These are phyloP conservation scores for Pholiota molesta DNA, from an alignment of 768 basidiomycete species.

Conservation along the genomic window DNA sequence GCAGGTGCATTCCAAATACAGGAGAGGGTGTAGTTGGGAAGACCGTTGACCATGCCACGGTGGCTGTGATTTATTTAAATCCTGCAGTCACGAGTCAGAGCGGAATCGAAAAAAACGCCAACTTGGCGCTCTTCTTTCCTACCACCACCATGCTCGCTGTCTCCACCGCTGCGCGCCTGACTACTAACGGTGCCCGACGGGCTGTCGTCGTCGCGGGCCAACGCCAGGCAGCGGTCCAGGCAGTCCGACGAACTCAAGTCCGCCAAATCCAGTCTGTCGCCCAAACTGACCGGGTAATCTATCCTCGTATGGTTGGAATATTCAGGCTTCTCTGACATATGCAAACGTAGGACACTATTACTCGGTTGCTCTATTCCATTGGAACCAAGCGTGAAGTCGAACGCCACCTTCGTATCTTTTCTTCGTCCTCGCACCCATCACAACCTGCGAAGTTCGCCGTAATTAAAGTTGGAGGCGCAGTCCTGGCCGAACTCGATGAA, in stretches of 20 bases:
- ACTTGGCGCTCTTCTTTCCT: conserved; percentile 13
- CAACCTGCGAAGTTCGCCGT: conserved; percentile 96
- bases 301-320: background rate
- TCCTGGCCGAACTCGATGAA: conserved; percentile 90
- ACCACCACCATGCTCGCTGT: conserved; percentile 38
- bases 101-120: conserved; percentile 16
- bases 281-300: conserved; percentile 70
- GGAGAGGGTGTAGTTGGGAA: conserved; percentile 16
- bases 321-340: background rate
- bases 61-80: conserved; percentile 16
- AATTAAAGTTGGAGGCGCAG: conserved; percentile 97
- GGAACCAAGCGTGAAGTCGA: conserved; percentile 98
- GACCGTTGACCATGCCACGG: conserved; percentile 10
- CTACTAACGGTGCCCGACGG: conserved; percentile 42
- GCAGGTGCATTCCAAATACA: conserved; percentile 12
- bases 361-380: conserved; percentile 93
- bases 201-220: conserved; percentile 52
- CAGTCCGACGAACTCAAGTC: conserved; percentile 40
- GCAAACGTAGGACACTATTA: conserved; percentile 85
- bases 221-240: conserved; percentile 46
- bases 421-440: conserved; percentile 86
- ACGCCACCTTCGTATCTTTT: conserved; percentile 97
- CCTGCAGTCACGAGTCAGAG: conserved; percentile 27
- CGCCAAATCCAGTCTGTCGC: conserved; percentile 62
- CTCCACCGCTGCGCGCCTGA: conserved; percentile 36